Evolutionary conservation across 2,329 filamentous ascomycete genomes (phyloP).

Genomic region (Aspergillus spinulosporus): DNA sequence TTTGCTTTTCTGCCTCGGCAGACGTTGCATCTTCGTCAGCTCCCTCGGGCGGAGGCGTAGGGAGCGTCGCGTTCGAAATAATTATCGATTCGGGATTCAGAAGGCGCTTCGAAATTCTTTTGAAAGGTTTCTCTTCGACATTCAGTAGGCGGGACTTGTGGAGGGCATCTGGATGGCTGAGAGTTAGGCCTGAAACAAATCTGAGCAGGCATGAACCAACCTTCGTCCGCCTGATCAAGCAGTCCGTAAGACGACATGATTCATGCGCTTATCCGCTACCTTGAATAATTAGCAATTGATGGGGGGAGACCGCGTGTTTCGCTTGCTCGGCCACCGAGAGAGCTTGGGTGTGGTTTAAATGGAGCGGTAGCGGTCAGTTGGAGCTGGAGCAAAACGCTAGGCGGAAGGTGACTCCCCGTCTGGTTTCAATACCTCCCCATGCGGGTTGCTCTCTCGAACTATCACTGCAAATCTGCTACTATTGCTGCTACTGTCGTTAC

Average conservation of each 20-base stretch:
- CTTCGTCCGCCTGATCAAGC: slow-evolving; percentile 67
- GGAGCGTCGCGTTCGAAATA: slow-evolving; percentile 54
- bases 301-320: slow-evolving; percentile 3
- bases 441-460: slow-evolving; percentile 7
- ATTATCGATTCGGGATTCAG: slow-evolving; percentile 67
- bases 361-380: slow-evolving; percentile 19
- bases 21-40: slow-evolving; percentile 44
- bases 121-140: slow-evolving; percentile 90
- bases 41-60: slow-evolving; percentile 68
- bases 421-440: slow-evolving; percentile 5
- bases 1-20: slow-evolving; percentile 52
- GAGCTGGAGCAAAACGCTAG: slow-evolving; percentile 4
- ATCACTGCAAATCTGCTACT: slow-evolving; percentile 9
- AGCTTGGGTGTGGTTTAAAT: slow-evolving; percentile 11
- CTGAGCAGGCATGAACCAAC: slow-evolving; percentile 26
- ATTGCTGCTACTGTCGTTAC: slow-evolving; percentile 6
- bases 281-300: background rate
- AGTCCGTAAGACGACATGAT: slow-evolving; percentile 62
- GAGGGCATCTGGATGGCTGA: slow-evolving; percentile 62
- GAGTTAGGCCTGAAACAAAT: slow-evolving; percentile 21
- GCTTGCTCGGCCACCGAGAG: slow-evolving; percentile 21
- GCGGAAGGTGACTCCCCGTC: slow-evolving; percentile 11
- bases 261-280: slow-evolving; percentile 3
- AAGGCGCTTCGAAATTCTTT: slow-evolving; percentile 80
- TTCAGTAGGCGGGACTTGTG: slow-evolving; percentile 85